Evolutionary conservation across 345 rosid species (phyloP).

Genomic region (Hevea brasiliensis): DNA sequence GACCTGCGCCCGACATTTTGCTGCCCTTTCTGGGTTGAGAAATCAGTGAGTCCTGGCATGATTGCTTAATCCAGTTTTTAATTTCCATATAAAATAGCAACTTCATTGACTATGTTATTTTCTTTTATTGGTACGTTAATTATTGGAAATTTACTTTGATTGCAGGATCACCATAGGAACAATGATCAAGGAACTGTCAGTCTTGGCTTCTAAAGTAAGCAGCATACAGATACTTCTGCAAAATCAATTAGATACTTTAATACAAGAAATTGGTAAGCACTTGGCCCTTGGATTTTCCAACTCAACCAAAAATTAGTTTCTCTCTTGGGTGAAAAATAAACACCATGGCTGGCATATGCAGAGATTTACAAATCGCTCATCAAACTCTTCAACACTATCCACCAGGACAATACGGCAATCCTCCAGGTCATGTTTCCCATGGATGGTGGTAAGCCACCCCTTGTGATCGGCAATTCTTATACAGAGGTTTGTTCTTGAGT

Average conservation of each 20-base stretch:
- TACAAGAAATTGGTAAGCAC: background rate
- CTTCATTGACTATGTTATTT: background rate
- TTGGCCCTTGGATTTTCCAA: background rate
- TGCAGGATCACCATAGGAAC: background rate
- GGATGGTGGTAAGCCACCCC: background rate
- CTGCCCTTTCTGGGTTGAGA: background rate
- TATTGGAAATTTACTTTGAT: too few species aligned
- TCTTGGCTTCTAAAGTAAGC: background rate
- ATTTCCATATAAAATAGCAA: too few species aligned
- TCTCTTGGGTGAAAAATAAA: too few species aligned
- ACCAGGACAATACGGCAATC: background rate
- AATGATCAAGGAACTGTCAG: background rate
- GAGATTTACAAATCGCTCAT: background rate
- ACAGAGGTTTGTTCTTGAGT: constrained; percentile 13
- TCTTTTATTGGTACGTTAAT: too few species aligned
- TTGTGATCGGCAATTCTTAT: background rate
- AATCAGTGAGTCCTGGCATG: background rate
- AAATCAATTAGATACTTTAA: background rate
- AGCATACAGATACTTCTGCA: too few species aligned
- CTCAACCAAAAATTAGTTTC: too few species aligned
- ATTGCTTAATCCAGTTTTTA: too few species aligned
- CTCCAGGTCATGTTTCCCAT: background rate
- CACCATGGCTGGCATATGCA: background rate
- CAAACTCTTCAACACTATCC: background rate
- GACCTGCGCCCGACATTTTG: background rate